phyloP scores from a whole-genome alignment of 768 basidiomycete species.

The Mycena vitilis region DNA sequence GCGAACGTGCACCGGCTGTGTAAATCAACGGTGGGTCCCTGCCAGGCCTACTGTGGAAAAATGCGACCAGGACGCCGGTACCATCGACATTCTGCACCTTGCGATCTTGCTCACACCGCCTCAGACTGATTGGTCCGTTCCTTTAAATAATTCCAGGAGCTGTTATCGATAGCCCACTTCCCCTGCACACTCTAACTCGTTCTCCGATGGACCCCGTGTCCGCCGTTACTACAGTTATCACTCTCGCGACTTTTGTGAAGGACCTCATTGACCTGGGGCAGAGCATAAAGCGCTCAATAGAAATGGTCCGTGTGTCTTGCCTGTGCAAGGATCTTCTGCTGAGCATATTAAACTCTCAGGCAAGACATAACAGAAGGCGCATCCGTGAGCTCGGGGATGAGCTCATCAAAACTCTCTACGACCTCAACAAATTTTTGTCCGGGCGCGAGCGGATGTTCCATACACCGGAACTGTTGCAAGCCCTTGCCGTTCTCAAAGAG shows the following conservation, averaged over 20 bases:
- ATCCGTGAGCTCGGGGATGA: conserved; percentile 22
- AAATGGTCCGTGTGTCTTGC: conserved; percentile 10
- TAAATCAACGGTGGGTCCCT: no score
- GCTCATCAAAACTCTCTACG: not conserved
- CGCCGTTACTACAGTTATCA: conserved; percentile 20
- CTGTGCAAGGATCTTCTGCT: no score
- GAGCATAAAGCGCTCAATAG: conserved; percentile 19
- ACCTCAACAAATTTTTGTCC: conserved; percentile 4
- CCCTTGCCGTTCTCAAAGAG: conserved; percentile 17
- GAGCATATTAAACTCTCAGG: no score
- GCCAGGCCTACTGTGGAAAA: no score
- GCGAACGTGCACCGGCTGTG: no score
- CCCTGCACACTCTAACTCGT: no score
- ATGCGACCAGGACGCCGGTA: no score
- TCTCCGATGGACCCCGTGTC: conserved; percentile 14
- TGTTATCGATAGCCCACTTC: no score
- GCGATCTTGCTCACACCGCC: no score
- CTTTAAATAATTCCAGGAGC: no score
- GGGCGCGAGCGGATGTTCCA: conserved; percentile 3
- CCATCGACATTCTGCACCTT: no score
- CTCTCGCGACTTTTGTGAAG: conserved; percentile 22
- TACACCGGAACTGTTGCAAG: conserved; percentile 15
- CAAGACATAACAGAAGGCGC: conserved; percentile 8
- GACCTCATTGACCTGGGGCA: conserved; percentile 24
- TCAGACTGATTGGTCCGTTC: no score